These are phyloP conservation scores for Plasmodium cynomolgi DNA, from an alignment of 169 alveolate genomes.

Conservation along the genomic window DNA sequence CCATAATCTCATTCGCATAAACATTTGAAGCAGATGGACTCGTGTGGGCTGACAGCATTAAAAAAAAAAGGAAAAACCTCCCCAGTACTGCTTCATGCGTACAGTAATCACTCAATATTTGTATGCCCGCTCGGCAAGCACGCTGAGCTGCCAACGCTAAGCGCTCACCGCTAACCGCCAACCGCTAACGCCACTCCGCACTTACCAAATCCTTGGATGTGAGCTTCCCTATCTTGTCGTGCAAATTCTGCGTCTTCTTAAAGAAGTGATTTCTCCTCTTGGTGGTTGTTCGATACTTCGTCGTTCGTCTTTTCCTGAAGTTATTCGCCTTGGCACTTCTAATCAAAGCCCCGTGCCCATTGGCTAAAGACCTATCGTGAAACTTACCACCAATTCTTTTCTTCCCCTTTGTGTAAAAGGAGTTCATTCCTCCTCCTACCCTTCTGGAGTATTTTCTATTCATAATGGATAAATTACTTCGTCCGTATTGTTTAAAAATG, in stretches of 20 bases:
- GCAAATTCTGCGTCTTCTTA: constrained; percentile 41
- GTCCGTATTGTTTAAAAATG: constrained; percentile 56
- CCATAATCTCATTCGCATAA: background rate
- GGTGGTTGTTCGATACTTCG: background rate
- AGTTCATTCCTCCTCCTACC: constrained; percentile 19
- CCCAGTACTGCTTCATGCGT: background rate
- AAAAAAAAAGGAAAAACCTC: background rate
- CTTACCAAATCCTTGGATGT: constrained; percentile 70
- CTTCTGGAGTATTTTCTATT: constrained; percentile 30
- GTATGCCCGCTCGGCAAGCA: background rate
- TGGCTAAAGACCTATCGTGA: constrained; percentile 11
- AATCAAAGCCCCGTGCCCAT: background rate
- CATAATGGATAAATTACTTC: constrained; percentile 71
- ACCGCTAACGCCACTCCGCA: background rate
- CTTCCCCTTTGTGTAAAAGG: constrained; percentile 17
- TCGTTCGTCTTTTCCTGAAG: constrained; percentile 26
- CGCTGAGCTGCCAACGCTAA: background rate
- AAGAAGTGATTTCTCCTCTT: constrained; percentile 42
- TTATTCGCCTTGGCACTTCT: constrained; percentile 8
- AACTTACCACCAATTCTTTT: constrained; percentile 24
- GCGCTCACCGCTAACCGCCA: too few relatives aligned
- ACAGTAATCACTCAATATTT: background rate
- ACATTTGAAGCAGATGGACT: background rate
- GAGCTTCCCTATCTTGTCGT: constrained; percentile 59
- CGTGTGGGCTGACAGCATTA: background rate